These are phyloP conservation scores for Pseudocercospora vitis DNA, from an alignment of 2,329 filamentous ascomycete genomes.

Conservation along the genomic window DNA sequence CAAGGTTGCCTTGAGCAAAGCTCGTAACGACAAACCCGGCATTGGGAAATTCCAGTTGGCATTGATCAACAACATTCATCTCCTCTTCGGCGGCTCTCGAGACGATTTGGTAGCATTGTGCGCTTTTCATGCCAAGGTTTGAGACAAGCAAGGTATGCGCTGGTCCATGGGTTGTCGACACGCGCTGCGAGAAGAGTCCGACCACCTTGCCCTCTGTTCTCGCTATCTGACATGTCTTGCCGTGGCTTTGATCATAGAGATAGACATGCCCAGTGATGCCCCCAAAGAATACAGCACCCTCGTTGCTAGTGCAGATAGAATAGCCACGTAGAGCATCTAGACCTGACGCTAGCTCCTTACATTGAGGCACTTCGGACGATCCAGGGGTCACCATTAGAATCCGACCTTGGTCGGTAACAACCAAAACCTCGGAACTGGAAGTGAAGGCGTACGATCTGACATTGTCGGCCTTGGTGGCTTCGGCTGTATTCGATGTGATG, in stretches of 20 bases:
- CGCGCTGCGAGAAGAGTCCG: constrained; percentile 39
- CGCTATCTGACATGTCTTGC: constrained; percentile 34
- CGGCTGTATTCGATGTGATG: too few relatives aligned
- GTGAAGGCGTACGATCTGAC: constrained; percentile 13
- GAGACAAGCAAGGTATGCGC: constrained; percentile 40
- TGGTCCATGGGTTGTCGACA: background rate
- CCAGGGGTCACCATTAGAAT: background rate
- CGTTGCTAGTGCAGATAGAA: constrained; percentile 46
- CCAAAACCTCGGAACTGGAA: constrained; percentile 4
- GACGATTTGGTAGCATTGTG: background rate
- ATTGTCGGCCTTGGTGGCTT: background rate
- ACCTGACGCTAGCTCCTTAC: background rate
- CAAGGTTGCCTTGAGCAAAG: constrained; percentile 36
- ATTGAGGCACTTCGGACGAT: constrained; percentile 27
- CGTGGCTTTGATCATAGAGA: constrained; percentile 34
- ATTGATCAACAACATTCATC: background rate
- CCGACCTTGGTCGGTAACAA: constrained; percentile 9
- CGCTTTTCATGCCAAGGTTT: constrained; percentile 35
- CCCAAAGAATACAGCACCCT: constrained; percentile 47
- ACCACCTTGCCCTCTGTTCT: constrained; percentile 41
- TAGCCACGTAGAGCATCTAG: constrained; percentile 45
- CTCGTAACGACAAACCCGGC: constrained; percentile 55
- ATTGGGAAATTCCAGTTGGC: constrained; percentile 29
- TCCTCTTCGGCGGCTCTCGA: background rate
- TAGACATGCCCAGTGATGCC: constrained; percentile 48